Base-by-base conservation (phyloP, 2,329 filamentous ascomycete species). In the Neospermospora avenae region DNA sequence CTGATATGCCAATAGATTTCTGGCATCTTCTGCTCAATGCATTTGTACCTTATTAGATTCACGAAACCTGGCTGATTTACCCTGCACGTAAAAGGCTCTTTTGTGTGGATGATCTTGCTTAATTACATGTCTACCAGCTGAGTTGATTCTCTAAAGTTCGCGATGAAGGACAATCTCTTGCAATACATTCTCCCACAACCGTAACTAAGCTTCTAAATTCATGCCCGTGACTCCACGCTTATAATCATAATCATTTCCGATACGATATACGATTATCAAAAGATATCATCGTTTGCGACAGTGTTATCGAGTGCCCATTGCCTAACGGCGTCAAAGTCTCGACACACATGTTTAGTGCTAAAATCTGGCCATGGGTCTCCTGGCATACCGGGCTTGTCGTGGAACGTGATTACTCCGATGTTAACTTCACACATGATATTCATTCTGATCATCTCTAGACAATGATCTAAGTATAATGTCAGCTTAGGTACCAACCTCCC, bases 351-450 rank as follows among this genome's bases (percentile, higher is more conserved):
- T 24, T 77, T 70, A 3, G 80, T 80, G 69, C 76, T 79, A 54
- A 81, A 59, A 42, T 59, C 57, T 14, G 57, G 57, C 80, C 80
- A 82, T 44, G 76, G 73, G 39, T 63, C 58, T 46, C 71, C 75
- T 55, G 70, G 74, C 24, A 53, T 60, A 28, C 45, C 53, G 8
- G 58, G 24, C 59, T 74, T 72, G 39, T 78, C 71, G 58, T 78
- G 74, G 69, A 82, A 82, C 1, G 80, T 78, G 61, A 80, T 80
- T 34, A 83, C 76, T 13, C 79, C 78, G 65, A 81, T 75, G 57
- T 83, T 80, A 55, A 75, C 74, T 66, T 82, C 77, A 67, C 80
- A 82, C 79, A 82, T 81, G 49, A 82, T 72, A 48, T 77, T 80
- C 59, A 79, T 74, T 5, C 80, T 71, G 55, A 82, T 67, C 8